A percentile compares a stretch with the other conserved stretches of the same genome.
These are phyloP conservation scores for Aphanomyces invadans DNA, from an alignment of 352 stramenopile species.

Conservation along the genomic window DNA sequence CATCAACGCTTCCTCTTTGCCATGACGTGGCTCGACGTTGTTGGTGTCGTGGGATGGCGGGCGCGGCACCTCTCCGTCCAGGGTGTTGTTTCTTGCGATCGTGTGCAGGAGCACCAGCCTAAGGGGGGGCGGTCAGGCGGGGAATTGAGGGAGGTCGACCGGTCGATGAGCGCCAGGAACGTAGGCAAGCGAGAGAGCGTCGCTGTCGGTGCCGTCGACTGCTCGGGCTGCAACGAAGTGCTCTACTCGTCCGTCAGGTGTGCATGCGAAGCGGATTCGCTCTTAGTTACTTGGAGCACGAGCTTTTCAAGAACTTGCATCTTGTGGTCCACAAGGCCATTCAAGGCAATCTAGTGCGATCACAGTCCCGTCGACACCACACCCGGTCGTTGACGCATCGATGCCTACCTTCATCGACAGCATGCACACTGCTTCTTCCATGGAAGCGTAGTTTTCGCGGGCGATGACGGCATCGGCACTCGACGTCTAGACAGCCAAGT, in stretches of 20 bases:
- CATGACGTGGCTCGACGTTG: neutral
- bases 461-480: neutral
- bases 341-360: neutral
- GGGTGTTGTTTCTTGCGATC: neutral
- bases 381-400: neutral
- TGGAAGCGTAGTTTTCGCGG: neutral
- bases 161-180: conserved; percentile 8
- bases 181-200: conserved; percentile 9
- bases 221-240: neutral
- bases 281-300: conserved; percentile 6
- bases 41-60: too few species aligned
- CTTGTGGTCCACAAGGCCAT: conserved; percentile 8
- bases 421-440: conserved; percentile 3
- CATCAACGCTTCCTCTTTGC: neutral
- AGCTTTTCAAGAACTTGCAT: conserved; percentile 12
- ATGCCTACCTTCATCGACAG: conserved; percentile 3
- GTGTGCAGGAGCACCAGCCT: neutral
- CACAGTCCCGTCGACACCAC: neutral
- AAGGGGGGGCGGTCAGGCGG: neutral
- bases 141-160: neutral
- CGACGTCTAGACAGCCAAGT: neutral
- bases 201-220: neutral
- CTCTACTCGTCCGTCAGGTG: too few species aligned
- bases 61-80: neutral
- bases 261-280: too few species aligned